Percentiles rank a stretch among this genome's conserved stretches.
Conservation (phyloP, 2,329 filamentous ascomycete species). For the Alternaria metachromatica region DNA sequence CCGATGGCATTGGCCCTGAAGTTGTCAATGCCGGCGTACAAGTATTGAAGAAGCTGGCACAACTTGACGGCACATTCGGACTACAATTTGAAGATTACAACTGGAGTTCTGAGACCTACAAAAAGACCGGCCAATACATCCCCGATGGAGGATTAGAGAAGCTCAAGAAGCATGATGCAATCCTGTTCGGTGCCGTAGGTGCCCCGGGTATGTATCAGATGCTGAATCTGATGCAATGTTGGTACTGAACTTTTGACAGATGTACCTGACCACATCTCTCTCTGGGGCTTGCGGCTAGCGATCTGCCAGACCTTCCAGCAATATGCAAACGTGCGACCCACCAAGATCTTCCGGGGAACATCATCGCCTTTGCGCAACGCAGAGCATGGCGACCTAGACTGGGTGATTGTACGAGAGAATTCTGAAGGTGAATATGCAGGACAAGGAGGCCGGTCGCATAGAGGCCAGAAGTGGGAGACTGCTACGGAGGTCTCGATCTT, state of each 20-base stretch:
- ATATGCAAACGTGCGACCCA: slow-evolving; percentile 65
- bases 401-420: slow-evolving; percentile 72
- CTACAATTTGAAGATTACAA: slow-evolving; percentile 69
- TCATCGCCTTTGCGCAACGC: slow-evolving; percentile 62
- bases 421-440: slow-evolving; percentile 72
- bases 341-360: slow-evolving; percentile 66
- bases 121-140: slow-evolving; percentile 70
- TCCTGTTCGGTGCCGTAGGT: slow-evolving; percentile 72
- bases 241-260: slow-evolving; percentile 38
- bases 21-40: slow-evolving; percentile 69
- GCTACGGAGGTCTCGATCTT: slow-evolving; percentile 70
- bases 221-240: background rate
- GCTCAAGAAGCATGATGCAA: slow-evolving; percentile 67
- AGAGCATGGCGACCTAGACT: slow-evolving; percentile 66
- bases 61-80: slow-evolving; percentile 62
- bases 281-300: slow-evolving; percentile 63
- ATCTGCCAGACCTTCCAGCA: slow-evolving; percentile 64
- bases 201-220: slow-evolving; percentile 56
- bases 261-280: slow-evolving; percentile 63
- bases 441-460: slow-evolving; percentile 68
- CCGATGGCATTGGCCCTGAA: slow-evolving; percentile 73
- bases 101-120: slow-evolving; percentile 72
- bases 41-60: slow-evolving; percentile 63
- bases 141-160: slow-evolving; percentile 65
- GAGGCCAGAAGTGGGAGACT: slow-evolving; percentile 64